phyloP scores from a whole-genome alignment of 306 rosid species.

The Begonia masoniana region DNA sequence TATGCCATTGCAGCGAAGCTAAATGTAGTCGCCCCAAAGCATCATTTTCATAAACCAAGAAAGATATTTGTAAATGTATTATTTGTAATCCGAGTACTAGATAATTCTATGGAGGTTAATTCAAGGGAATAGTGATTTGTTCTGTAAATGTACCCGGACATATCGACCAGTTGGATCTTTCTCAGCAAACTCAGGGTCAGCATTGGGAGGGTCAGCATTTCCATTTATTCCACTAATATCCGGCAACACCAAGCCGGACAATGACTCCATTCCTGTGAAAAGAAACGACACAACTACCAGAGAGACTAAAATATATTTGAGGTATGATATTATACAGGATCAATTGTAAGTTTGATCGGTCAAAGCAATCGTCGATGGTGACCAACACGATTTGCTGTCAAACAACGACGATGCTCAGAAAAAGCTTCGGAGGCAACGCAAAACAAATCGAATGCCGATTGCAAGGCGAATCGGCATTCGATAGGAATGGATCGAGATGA shows the following conservation, averaged over 20 bases:
- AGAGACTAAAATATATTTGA: slow-evolving; percentile 8
- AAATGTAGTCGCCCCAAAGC: too few relatives aligned
- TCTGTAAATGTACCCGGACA: slow-evolving; percentile 40
- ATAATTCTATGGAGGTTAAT: too few relatives aligned
- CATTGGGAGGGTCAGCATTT: slow-evolving; percentile 24
- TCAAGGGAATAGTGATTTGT: too few relatives aligned
- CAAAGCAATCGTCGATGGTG: slow-evolving; percentile 16
- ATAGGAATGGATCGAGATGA: slow-evolving; percentile 25
- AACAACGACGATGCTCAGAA: slow-evolving; percentile 21
- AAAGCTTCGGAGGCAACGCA: slow-evolving; percentile 33
- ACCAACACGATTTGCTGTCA: slow-evolving; percentile 11
- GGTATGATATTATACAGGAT: neutral
- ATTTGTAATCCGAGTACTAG: too few relatives aligned
- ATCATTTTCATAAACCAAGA: too few relatives aligned
- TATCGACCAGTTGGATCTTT: slow-evolving; percentile 80
- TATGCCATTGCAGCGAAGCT: too few relatives aligned
- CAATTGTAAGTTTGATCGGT: neutral
- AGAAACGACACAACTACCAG: slow-evolving; percentile 19
- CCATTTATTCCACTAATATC: slow-evolving; percentile 14
- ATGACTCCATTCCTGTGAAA: slow-evolving; percentile 30
- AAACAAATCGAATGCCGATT: slow-evolving; percentile 56
- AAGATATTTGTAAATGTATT: too few relatives aligned
- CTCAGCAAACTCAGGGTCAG: slow-evolving; percentile 44
- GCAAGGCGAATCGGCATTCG: slow-evolving; percentile 53
- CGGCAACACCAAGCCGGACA: slow-evolving; percentile 22